Conservation (phyloP, 2,329 filamentous ascomycete genomes). For the Emergomyces pasteurianus region DNA sequence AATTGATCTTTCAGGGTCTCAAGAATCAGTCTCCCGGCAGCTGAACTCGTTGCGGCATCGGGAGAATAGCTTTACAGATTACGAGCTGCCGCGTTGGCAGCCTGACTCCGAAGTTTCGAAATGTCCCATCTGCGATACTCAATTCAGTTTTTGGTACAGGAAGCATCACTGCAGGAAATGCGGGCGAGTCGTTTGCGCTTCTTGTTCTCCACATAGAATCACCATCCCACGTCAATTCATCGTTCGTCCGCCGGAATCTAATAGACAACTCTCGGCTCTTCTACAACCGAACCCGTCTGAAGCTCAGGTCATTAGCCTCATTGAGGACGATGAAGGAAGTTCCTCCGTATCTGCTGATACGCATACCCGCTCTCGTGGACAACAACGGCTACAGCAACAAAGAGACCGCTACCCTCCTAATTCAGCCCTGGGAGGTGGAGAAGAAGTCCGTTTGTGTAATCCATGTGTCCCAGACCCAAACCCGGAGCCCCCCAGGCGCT, state of each 20-base stretch:
- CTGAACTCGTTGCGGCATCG: slow-evolving; percentile 16
- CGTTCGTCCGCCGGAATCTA: slow-evolving; percentile 56
- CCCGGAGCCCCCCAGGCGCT: slow-evolving; percentile 40
- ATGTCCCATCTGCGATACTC: slow-evolving; percentile 71
- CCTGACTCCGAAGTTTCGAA: slow-evolving; percentile 69
- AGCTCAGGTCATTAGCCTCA: slow-evolving; percentile 37
- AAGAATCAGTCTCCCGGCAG: slow-evolving; percentile 8
- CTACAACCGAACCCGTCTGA: slow-evolving; percentile 32
- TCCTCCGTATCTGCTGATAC: neutral
- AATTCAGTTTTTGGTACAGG: slow-evolving; percentile 74
- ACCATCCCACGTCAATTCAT: slow-evolving; percentile 91
- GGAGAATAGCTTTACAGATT: slow-evolving; percentile 22
- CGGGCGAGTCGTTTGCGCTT: slow-evolving; percentile 77
- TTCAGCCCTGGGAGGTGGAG: slow-evolving; percentile 48
- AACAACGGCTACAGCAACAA: neutral
- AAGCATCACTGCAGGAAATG: slow-evolving; percentile 98
- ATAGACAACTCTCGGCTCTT: slow-evolving; percentile 29
- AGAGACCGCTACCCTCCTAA: slow-evolving; percentile 25
- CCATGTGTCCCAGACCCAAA: slow-evolving; percentile 62
- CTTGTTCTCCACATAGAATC: slow-evolving; percentile 87
- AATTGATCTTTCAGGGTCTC: slow-evolving; percentile 22
- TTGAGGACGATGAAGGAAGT: slow-evolving; percentile 22
- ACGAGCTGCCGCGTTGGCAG: slow-evolving; percentile 70
- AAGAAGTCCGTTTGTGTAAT: slow-evolving; percentile 59
- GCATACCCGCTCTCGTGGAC: slow-evolving; percentile 8